A percentile compares a stretch with the other conserved stretches of the same genome.
These are phyloP conservation scores for Fragaria nilgerrensis DNA, from an alignment of 306 rosid genomes.

Conservation along the genomic window DNA sequence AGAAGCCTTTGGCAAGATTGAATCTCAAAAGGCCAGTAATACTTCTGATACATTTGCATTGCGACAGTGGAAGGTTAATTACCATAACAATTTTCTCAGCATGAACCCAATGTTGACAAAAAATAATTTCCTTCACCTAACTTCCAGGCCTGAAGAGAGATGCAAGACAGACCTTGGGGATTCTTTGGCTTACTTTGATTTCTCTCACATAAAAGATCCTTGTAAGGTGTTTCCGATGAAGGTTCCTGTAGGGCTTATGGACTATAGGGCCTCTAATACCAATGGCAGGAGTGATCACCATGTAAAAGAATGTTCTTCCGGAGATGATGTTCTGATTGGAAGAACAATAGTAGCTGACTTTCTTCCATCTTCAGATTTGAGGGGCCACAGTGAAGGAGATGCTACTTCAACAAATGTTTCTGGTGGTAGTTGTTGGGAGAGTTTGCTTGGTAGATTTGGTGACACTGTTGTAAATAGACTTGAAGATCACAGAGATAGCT, in stretches of 20 bases:
- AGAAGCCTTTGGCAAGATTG: slow-evolving; percentile 39
- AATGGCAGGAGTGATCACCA: slow-evolving; percentile 32
- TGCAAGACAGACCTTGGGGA: slow-evolving; percentile 25
- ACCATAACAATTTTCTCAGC: slow-evolving; percentile 52
- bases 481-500: slow-evolving; percentile 38
- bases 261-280: slow-evolving; percentile 30
- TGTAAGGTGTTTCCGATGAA: slow-evolving; percentile 56
- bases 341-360: slow-evolving; percentile 20
- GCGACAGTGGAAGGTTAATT: slow-evolving; percentile 37
- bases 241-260: slow-evolving; percentile 26
- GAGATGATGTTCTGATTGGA: slow-evolving; percentile 36
- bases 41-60: slow-evolving; percentile 35
- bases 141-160: slow-evolving; percentile 42
- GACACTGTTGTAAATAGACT: slow-evolving; percentile 27
- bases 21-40: slow-evolving; percentile 24
- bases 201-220: slow-evolving; percentile 74
- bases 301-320: slow-evolving; percentile 28
- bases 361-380: slow-evolving; percentile 34
- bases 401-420: slow-evolving; percentile 32
- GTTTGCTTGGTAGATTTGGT: slow-evolving; percentile 55
- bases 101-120: slow-evolving; percentile 71
- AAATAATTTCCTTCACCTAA: slow-evolving; percentile 43
- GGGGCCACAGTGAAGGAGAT: slow-evolving; percentile 30
- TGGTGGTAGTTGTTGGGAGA: slow-evolving; percentile 94
- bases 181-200: slow-evolving; percentile 60